Conservation (phyloP, 495 filamentous ascomycete species). For the Beverwykella pulmonaria region DNA sequence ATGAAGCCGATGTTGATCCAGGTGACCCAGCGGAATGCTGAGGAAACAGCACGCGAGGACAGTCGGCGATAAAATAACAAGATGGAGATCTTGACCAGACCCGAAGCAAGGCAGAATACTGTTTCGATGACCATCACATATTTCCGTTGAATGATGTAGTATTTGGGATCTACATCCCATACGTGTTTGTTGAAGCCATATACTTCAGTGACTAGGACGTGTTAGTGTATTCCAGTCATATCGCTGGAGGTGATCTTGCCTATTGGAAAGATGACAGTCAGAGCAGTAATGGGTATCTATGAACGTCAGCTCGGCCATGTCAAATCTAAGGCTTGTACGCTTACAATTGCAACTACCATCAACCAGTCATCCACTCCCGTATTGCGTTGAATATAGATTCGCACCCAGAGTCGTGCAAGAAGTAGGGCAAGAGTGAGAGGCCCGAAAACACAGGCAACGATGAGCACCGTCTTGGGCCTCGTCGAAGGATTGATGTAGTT, state of each 20-base stretch:
- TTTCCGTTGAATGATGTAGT: slow-evolving; percentile 20
- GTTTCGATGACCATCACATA: slow-evolving; percentile 24
- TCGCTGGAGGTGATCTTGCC: neutral
- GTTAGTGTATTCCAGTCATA: neutral
- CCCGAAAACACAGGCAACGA: slow-evolving; percentile 15
- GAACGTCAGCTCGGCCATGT: neutral
- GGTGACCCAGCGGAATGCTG: slow-evolving; percentile 19
- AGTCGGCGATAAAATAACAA: slow-evolving; percentile 37
- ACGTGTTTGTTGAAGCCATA: slow-evolving; percentile 34
- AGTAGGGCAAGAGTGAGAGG: slow-evolving; percentile 17
- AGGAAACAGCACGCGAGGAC: slow-evolving; percentile 17
- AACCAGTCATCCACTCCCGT: slow-evolving; percentile 31
- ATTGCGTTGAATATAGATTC: slow-evolving; percentile 24
- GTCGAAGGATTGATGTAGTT: slow-evolving; percentile 28
- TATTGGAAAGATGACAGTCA: slow-evolving; percentile 9
- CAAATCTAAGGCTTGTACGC: no score
- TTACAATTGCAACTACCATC: slow-evolving; percentile 29
- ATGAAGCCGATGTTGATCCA: slow-evolving; percentile 29
- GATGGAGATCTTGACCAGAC: slow-evolving; percentile 24
- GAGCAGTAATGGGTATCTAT: slow-evolving; percentile 4
- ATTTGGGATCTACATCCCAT: slow-evolving; percentile 23
- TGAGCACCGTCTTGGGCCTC: slow-evolving; percentile 7
- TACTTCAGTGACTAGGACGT: neutral
- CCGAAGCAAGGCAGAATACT: slow-evolving; percentile 18
- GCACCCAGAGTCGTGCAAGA: slow-evolving; percentile 26